Percentiles rank a stretch among this genome's conserved stretches.
Conservation (phyloP, 345 rosid species). For the Euphorbia peplus region DNA sequence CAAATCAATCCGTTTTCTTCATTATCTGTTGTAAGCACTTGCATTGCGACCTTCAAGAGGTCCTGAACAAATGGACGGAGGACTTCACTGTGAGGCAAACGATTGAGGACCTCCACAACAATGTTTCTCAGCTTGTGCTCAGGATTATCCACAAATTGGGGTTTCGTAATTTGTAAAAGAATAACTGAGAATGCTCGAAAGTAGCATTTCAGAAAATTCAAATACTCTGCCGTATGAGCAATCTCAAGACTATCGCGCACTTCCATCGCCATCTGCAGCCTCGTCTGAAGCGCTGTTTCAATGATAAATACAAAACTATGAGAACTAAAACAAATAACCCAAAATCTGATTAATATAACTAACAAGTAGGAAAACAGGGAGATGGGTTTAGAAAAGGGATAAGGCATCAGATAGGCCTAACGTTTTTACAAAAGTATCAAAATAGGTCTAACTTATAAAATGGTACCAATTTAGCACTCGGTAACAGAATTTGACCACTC, state of each 20-base stretch:
- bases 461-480: too few relatives aligned
- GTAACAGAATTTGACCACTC: too few relatives aligned
- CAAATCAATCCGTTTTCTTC: slow-evolving; percentile 97
- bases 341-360: not conserved
- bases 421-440: too few relatives aligned
- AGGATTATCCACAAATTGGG: slow-evolving; percentile 73
- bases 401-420: too few relatives aligned
- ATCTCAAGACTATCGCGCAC: slow-evolving; percentile 98
- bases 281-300: slow-evolving; percentile 64
- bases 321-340: not conserved
- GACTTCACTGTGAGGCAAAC: slow-evolving; percentile 94
- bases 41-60: slow-evolving; percentile 94
- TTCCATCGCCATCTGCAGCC: slow-evolving; percentile 90
- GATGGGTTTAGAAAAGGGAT: not conserved
- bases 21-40: slow-evolving; percentile 87
- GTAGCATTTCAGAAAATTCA: slow-evolving; percentile 91
- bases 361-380: not conserved
- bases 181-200: slow-evolving; percentile 84
- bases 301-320: slow-evolving; percentile 10
- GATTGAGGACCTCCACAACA: slow-evolving; percentile 90
- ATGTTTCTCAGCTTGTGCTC: slow-evolving; percentile 92
- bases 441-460: too few relatives aligned
- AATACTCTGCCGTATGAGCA: slow-evolving; percentile 93
- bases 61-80: slow-evolving; percentile 98
- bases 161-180: slow-evolving; percentile 71